These are phyloP conservation scores for Fraxinus greggii DNA, from an alignment of 305 asterid genomes.

Conservation along the genomic window DNA sequence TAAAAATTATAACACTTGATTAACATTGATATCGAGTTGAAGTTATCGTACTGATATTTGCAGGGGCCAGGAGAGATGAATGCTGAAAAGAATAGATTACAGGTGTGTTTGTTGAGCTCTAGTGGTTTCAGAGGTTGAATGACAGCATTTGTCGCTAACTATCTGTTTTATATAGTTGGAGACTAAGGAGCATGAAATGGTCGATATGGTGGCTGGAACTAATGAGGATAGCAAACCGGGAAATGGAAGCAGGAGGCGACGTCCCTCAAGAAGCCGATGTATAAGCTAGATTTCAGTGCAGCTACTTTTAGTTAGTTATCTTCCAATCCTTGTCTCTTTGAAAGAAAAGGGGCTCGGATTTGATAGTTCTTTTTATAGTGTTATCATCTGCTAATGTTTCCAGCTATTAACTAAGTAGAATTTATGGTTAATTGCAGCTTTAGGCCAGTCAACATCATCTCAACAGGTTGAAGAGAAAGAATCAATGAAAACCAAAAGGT, in stretches of 20 bases:
- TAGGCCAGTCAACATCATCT: slow-evolving; percentile 49
- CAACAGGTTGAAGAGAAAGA: slow-evolving; percentile 49
- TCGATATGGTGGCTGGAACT: slow-evolving; percentile 27
- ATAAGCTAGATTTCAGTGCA: slow-evolving; percentile 24
- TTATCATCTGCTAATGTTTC: not conserved
- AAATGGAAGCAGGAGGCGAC: slow-evolving; percentile 40
- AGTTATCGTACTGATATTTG: slow-evolving; percentile 12
- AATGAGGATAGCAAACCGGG: slow-evolving; percentile 32
- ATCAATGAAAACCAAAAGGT: slow-evolving; percentile 67
- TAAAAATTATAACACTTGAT: not conserved
- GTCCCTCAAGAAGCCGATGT: slow-evolving; percentile 70
- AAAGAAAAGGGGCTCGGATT: not conserved
- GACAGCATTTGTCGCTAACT: not conserved
- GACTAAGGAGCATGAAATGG: slow-evolving; percentile 38
- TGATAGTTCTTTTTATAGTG: not conserved
- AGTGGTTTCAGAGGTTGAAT: not conserved
- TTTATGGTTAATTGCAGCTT: slow-evolving; percentile 49
- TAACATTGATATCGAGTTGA: slow-evolving; percentile 1
- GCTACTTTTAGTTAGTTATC: not conserved
- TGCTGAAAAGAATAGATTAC: slow-evolving; percentile 16
- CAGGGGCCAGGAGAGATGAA: slow-evolving; percentile 37
- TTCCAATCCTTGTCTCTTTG: too few relatives aligned
- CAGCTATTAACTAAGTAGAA: not conserved
- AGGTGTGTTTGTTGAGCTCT: slow-evolving; percentile 29
- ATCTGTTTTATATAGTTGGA: not conserved